Conservation (phyloP, 2,329 filamentous ascomycete species). For the Colletotrichum endophyticum region DNA sequence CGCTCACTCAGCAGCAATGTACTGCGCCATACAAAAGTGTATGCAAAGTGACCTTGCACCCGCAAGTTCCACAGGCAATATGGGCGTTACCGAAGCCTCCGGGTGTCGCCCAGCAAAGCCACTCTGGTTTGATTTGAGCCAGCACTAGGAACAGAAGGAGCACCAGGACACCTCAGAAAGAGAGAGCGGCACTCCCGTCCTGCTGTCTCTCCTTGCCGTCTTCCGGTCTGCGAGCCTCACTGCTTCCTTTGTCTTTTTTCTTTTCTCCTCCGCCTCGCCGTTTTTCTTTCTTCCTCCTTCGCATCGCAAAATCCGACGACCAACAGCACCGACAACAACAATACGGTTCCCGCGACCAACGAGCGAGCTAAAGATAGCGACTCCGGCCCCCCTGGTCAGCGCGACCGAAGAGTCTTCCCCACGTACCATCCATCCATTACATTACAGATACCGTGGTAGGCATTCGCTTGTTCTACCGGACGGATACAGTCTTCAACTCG, state of each 20-base stretch:
- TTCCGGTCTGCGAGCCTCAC: background rate
- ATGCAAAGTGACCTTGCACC: background rate
- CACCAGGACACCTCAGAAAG: background rate
- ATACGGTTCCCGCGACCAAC: background rate
- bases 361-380: background rate
- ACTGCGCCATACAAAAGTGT: background rate
- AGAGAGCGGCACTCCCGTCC: background rate
- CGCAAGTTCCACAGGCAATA: background rate
- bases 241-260: background rate
- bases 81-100: slow-evolving; percentile 18
- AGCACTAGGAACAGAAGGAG: background rate
- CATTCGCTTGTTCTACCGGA: slow-evolving; percentile 17
- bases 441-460: background rate
- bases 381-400: background rate
- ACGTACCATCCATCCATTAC: background rate
- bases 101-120: background rate
- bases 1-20: background rate
- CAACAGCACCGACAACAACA: background rate
- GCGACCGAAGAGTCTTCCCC: background rate
- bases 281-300: background rate
- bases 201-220: slow-evolving; percentile 3
- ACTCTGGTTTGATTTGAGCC: background rate
- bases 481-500: background rate
- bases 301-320: background rate
- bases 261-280: background rate